Evolutionary conservation across 257 asterid species (phyloP).

Genomic region (Solanum bulbocastanum): DNA sequence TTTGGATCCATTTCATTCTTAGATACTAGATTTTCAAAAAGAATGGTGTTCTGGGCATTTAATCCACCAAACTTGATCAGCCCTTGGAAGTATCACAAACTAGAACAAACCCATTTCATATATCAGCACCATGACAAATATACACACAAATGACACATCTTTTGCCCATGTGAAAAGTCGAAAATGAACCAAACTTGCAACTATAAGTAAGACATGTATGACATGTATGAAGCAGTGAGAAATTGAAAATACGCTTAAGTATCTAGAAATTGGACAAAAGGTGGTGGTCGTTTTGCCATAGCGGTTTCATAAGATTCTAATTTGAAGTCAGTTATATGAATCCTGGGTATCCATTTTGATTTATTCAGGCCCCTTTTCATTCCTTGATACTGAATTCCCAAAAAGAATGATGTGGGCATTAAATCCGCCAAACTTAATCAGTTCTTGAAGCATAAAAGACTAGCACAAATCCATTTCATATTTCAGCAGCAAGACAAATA

Average conservation of each 20-base stretch:
- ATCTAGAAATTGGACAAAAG: background rate
- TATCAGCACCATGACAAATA: background rate
- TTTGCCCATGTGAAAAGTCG: background rate
- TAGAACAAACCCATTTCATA: background rate
- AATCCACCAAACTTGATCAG: background rate
- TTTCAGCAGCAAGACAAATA: background rate
- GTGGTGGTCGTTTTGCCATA: background rate
- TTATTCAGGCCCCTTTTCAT: background rate
- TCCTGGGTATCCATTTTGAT: background rate
- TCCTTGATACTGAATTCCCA: background rate
- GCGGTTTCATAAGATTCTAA: background rate
- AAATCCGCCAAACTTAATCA: background rate
- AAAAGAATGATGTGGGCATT: background rate
- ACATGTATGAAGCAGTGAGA: background rate
- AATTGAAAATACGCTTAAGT: too few relatives aligned
- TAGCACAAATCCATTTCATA: background rate
- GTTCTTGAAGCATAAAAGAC: background rate
- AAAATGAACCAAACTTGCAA: background rate
- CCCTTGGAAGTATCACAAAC: background rate
- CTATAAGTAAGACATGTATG: background rate
- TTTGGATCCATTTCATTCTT: background rate
- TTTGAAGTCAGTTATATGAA: background rate
- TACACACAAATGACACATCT: background rate
- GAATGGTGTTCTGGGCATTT: background rate
- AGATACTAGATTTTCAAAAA: background rate